Conservation (phyloP, 331 rosid species). For the Malus hybrid region DNA sequence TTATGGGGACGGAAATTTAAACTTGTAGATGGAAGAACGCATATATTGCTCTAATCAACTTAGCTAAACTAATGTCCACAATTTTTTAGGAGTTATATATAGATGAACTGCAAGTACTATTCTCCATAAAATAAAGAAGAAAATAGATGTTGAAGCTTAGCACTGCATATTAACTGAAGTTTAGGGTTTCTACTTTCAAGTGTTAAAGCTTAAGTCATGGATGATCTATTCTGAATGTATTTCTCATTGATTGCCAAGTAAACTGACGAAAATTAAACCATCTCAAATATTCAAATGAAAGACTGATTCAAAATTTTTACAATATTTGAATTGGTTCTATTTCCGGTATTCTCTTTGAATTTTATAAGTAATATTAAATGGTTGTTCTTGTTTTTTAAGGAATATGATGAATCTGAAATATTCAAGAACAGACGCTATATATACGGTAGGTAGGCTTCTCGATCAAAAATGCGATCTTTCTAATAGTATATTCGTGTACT, state of each 20-base stretch:
- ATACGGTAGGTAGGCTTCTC: too few relatives aligned
- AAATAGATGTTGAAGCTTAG: neutral
- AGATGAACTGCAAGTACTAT: neutral
- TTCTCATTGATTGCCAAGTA: neutral
- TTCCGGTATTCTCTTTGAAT: neutral
- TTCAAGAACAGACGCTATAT: too few relatives aligned
- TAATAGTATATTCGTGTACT: too few relatives aligned
- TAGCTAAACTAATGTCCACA: too few relatives aligned
- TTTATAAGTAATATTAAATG: too few relatives aligned
- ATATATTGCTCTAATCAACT: too few relatives aligned
- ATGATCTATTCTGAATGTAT: neutral
- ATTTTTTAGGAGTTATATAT: neutral
- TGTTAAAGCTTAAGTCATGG: neutral
- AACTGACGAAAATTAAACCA: neutral
- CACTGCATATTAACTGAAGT: neutral
- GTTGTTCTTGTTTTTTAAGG: too few relatives aligned
- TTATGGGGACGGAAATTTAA: too few relatives aligned
- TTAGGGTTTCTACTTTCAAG: neutral
- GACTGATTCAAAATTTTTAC: neutral
- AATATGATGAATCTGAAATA: too few relatives aligned
- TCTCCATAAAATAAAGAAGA: neutral
- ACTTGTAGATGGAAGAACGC: too few relatives aligned
- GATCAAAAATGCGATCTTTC: too few relatives aligned
- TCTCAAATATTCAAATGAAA: neutral
- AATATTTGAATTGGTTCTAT: neutral